phyloP scores from a whole-genome alignment of 2,329 filamentous ascomycete species.

The Aspergillus ustus region DNA sequence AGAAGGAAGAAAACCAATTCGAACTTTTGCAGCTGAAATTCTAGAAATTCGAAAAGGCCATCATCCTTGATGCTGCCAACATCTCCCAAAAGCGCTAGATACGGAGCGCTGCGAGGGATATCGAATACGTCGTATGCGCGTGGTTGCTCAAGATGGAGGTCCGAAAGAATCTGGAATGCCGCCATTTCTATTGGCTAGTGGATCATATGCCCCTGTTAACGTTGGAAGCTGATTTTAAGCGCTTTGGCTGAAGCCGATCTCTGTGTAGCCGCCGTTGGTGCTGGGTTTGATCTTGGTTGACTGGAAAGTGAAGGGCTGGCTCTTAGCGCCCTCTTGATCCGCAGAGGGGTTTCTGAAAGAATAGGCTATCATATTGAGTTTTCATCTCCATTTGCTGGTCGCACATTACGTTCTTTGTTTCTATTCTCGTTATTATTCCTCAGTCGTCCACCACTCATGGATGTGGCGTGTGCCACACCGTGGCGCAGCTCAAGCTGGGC shows the following conservation, averaged over 20 bases:
- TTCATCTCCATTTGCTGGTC: background rate
- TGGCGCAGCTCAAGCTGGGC: conserved; percentile 29
- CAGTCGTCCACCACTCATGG: conserved; percentile 15
- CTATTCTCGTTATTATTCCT: conserved; percentile 12
- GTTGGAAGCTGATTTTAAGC: conserved; percentile 11
- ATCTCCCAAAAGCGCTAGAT: conserved; percentile 62
- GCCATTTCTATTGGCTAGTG: conserved; percentile 22
- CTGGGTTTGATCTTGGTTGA: conserved; percentile 4
- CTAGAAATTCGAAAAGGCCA: conserved; percentile 54
- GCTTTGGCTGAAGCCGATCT: conserved; percentile 16
- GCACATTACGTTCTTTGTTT: conserved; percentile 5
- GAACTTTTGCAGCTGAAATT: conserved; percentile 55
- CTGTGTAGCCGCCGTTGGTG: conserved; percentile 14
- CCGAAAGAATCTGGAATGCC: conserved; percentile 57
- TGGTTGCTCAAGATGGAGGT: conserved; percentile 60
- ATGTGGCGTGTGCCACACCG: conserved; percentile 33
- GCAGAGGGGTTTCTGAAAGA: background rate
- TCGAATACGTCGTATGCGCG: conserved; percentile 57
- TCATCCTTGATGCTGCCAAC: conserved; percentile 55
- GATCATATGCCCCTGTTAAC: background rate
- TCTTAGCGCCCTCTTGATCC: background rate
- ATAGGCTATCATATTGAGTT: background rate
- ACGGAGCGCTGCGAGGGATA: conserved; percentile 53
- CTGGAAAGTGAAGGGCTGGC: background rate
- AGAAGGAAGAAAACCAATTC: conserved; percentile 56